Percentiles rank a stretch among this genome's conserved stretches.
These are phyloP conservation scores for Pseudoscleropodium purum DNA, from an alignment of 225 moss, liverwort and hornwort genomes.

Conservation along the genomic window DNA sequence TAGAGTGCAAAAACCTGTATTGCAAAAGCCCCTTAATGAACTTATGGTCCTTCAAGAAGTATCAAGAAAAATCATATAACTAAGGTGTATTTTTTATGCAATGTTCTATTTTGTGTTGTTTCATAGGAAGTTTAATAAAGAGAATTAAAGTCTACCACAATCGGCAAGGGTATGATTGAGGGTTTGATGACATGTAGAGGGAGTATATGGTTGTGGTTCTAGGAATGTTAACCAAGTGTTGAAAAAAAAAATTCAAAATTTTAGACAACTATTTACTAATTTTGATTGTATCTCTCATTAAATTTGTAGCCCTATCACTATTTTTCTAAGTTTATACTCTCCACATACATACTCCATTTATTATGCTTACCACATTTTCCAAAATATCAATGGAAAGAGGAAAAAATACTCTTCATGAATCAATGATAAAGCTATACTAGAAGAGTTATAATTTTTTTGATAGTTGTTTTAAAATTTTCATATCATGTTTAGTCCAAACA, in stretches of 20 bases:
- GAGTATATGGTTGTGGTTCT: neutral
- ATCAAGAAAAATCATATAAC: neutral
- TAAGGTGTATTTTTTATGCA: no score
- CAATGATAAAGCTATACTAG: neutral
- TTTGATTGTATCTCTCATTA: neutral
- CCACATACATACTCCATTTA: accelerated
- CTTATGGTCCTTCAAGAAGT: no score
- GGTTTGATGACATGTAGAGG: neutral
- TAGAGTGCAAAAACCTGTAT: no score
- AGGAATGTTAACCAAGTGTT: accelerated
- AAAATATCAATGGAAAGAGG: neutral
- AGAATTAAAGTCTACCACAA: neutral
- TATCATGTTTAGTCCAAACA: neutral
- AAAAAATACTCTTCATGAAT: neutral
- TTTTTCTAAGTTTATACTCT: neutral
- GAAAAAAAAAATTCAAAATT: neutral
- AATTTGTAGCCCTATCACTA: accelerated
- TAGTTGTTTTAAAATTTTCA: neutral
- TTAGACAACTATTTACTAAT: no score
- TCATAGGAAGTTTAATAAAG: neutral
- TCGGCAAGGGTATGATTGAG: accelerated
- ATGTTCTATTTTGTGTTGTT: neutral
- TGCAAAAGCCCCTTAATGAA: no score
- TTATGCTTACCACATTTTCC: neutral
- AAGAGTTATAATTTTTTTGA: neutral